Percentiles rank a stretch among this genome's conserved stretches.
phyloP scores from a whole-genome alignment of 192 early-diverging fungal genomes.

The Physocladia obscura region DNA sequence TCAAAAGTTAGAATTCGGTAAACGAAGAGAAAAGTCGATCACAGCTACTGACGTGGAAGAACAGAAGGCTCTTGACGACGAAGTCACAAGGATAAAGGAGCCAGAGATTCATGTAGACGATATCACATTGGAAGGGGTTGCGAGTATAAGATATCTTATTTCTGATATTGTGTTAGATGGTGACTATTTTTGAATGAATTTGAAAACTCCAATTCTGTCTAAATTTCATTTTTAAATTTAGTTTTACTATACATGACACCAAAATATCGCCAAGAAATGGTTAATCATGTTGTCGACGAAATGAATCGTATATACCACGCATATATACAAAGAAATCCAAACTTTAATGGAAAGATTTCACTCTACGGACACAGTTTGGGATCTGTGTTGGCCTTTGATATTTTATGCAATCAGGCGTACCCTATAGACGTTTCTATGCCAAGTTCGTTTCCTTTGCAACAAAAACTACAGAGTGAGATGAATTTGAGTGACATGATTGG shows the following conservation, averaged over 20 bases:
- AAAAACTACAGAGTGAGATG: slow-evolving; percentile 31
- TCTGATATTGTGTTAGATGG: slow-evolving; percentile 83
- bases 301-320: slow-evolving; percentile 73
- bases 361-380: slow-evolving; percentile 81
- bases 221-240: too few species aligned
- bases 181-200: slow-evolving; percentile 37
- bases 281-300: slow-evolving; percentile 72
- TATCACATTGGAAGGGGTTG: slow-evolving; percentile 78
- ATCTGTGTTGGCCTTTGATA: slow-evolving; percentile 74
- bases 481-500: slow-evolving; percentile 48
- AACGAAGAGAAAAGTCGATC: slow-evolving; percentile 31
- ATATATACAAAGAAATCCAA: slow-evolving; percentile 71
- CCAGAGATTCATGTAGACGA: slow-evolving; percentile 69
- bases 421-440: background rate
- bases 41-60: background rate
- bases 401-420: slow-evolving; percentile 64
- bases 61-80: slow-evolving; percentile 46
- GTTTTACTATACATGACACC: slow-evolving; percentile 86
- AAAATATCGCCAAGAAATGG: slow-evolving; percentile 77
- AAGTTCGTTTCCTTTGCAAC: background rate
- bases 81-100: slow-evolving; percentile 52
- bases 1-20: slow-evolving; percentile 75
- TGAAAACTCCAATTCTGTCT: slow-evolving; percentile 11
- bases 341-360: slow-evolving; percentile 75
- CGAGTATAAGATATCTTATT: slow-evolving; percentile 74